Evolutionary conservation across 83 land plant genomes (phyloP), one percentile per base, ranked within the genome.

Genomic region (Diphasiastrum complanatum): DNA sequence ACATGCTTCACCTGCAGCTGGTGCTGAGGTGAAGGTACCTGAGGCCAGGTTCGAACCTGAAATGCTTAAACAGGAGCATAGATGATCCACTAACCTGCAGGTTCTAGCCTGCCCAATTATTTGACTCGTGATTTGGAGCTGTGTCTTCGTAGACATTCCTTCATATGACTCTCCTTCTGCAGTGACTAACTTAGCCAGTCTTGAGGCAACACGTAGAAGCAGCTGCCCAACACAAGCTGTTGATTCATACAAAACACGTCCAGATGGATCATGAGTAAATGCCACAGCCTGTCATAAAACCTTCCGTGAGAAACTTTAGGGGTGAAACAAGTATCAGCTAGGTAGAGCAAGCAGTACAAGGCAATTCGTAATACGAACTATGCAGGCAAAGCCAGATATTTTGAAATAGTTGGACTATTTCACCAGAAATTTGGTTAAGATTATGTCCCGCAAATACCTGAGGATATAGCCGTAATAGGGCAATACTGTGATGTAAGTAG

Each of bases 1-100:
- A 67, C 87, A 85, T 56, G 92, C 82, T 74, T 93, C 99, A 63
- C 81, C 80, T 66, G 89, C 92, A 47, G 83, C 92, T 41, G 86
- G 89, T 10, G 82, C 71, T 43, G 78, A 69, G 66, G 74, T 78
- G 51, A 76, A 60, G 37, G 85, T 73, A 28, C 89, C 95, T 8
- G 99, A 81, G 33, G 72, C 67, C 49, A 85, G 82, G 51, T 65
- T 70, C 25, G 87, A 49, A 1, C 98, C 98, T 27, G 84, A 73
- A 55, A 49, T 55, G 45, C 66, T 70, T 66, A 93, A 70, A 60
- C 86, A 85, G 31, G 67, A 23, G 64, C 81, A 80, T 20, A 93
- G 71, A 28, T 75, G 79, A 50, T 84, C 92, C 22, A 78, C 77
- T 6, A 77, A 68, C 18, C 71, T 77, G 48, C 84, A 75, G 40